These are phyloP conservation scores for Diaporthe citriasiana DNA, from an alignment of 2,329 filamentous ascomycete genomes.

Conservation along the genomic window DNA sequence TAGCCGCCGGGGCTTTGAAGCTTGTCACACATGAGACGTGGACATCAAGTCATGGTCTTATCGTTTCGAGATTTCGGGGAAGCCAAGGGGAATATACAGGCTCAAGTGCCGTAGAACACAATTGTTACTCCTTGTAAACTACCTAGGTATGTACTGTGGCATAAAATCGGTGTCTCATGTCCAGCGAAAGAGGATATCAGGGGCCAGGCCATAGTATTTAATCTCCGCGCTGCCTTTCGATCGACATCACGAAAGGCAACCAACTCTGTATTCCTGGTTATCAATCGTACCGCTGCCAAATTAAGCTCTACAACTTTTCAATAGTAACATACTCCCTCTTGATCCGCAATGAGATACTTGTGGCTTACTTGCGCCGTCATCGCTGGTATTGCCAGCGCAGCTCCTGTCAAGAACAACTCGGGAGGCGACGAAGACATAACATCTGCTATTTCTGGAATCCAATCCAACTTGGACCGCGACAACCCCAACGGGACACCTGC, in stretches of 20 bases:
- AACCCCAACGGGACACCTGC: slow-evolving; percentile 30
- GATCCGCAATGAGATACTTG: neutral
- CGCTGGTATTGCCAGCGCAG: neutral
- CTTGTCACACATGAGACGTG: neutral
- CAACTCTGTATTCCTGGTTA: neutral
- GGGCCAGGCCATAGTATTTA: neutral
- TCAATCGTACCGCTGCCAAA: neutral
- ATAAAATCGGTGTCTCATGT: neutral
- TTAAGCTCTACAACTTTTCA: neutral
- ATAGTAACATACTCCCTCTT: neutral
- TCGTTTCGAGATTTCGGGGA: neutral
- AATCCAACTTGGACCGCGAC: slow-evolving; percentile 19
- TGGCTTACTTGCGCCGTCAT: neutral
- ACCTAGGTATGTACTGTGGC: neutral
- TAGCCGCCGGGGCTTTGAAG: neutral
- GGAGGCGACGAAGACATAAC: neutral
- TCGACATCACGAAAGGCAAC: too few species aligned
- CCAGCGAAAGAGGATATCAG: neutral
- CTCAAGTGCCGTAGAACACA: neutral
- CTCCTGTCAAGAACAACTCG: slow-evolving; percentile 4
- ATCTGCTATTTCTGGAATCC: neutral
- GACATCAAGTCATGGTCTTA: neutral
- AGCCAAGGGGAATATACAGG: neutral
- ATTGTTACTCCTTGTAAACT: neutral
- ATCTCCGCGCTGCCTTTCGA: neutral